These are phyloP conservation scores for Zoysia pacifica DNA, from an alignment of 176 grass and related monocot genomes.

Conservation along the genomic window DNA sequence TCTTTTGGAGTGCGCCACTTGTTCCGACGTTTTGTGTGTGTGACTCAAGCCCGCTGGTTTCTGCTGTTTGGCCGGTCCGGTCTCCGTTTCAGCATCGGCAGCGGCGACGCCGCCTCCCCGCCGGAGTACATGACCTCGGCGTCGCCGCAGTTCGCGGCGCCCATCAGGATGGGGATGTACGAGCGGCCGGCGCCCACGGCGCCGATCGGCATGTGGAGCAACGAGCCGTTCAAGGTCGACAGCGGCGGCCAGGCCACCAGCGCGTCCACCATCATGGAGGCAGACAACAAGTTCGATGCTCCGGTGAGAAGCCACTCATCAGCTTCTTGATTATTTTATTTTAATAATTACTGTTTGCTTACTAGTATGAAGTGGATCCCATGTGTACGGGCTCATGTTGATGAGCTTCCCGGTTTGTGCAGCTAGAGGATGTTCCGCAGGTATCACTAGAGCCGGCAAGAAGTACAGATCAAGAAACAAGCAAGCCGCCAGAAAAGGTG, in stretches of 20 bases:
- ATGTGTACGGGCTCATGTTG: slow-evolving; percentile 11
- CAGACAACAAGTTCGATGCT: slow-evolving; percentile 55
- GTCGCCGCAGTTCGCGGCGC: slow-evolving; percentile 67
- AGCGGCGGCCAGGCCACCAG: slow-evolving; percentile 72
- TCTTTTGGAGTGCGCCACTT: slow-evolving; percentile 23
- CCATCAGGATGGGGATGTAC: slow-evolving; percentile 64
- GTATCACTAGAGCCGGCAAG: slow-evolving; percentile 41
- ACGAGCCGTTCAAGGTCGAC: slow-evolving; percentile 63
- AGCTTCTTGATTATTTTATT: background rate
- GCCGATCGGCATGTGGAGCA: slow-evolving; percentile 56
- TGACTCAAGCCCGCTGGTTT: background rate
- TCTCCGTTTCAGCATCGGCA: slow-evolving; percentile 24
- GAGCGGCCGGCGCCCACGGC: slow-evolving; percentile 49
- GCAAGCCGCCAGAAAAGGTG: slow-evolving; percentile 65
- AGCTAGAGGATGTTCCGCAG: slow-evolving; percentile 56
- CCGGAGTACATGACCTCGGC: slow-evolving; percentile 74
- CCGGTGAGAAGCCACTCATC: slow-evolving; percentile 42
- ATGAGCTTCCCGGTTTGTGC: slow-evolving; percentile 16
- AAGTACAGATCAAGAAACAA: slow-evolving; percentile 60
- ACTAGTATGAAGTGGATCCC: background rate
- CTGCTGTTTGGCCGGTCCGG: background rate
- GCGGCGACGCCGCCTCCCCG: slow-evolving; percentile 28
- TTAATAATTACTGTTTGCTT: background rate
- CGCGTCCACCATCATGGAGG: slow-evolving; percentile 61
- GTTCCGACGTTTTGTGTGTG: background rate